Evolutionary conservation across 352 stramenopile species (phyloP), one percentile per base, ranked within the genome.

Genomic region (Globisporangium irregulare): DNA sequence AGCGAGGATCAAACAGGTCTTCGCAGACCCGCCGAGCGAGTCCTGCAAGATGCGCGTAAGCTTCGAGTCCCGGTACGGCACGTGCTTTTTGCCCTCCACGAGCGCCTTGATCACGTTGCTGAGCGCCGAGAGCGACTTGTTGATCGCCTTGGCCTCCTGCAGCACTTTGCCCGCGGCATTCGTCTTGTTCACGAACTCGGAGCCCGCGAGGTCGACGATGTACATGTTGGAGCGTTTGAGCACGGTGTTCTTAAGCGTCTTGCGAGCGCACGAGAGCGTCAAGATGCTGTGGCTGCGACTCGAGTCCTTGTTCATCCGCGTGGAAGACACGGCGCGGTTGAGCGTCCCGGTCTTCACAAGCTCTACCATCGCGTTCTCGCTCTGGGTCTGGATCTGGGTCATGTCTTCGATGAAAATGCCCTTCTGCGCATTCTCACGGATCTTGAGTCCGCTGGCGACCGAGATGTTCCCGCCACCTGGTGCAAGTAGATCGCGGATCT

Each of bases 1-100:
- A 6, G 97, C 98, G 1, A 98, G 92, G 67, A 99, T 98, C 63
- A 99, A 89, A 62, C 93, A 97, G 20, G 96, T 98, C 74, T 98
- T 98, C 59, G 93, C 96, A 36, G 83, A 83, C 4, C 95, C 95
- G 25, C 95, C 93, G 0, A 98, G 78, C 27, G 86, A 95, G 70
- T 98, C 94, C 73, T 95, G 85, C 5, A 96, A 64, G 20, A 96
- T 66, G n/a, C 84, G 72, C 20, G 89, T 96, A 57, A 96, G 83
- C 71, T 95, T 96, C 2, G 83, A 93, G 65, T 96, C 87, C 3
- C 88, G 76, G 58, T 96, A 94, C 41, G 82, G 80, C 27, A 91
- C 77, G 69, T 90, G 80, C 43, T 89, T 89, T 59, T 92, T 91
- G 63, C 77, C 74, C 8, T 94, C 84, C 9, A 80, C 86, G 9